phyloP scores from a whole-genome alignment of 1,284 basidiomycete genomes.

The Trichosporon sp. region DNA sequence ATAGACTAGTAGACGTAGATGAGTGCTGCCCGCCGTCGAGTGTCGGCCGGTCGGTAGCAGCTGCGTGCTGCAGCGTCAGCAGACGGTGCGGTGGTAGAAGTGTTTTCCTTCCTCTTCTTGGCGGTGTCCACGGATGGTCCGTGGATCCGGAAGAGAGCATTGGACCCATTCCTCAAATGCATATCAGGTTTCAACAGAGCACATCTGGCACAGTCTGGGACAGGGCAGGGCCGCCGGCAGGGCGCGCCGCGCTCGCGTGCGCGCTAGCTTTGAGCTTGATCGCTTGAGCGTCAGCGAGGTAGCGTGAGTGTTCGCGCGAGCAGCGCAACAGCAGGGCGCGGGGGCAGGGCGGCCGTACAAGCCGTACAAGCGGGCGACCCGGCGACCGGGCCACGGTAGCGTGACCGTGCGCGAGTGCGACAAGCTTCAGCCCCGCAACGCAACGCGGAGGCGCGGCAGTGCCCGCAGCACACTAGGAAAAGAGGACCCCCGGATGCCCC shows the following conservation, averaged over 20 bases:
- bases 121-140: background rate
- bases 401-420: background rate
- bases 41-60: background rate
- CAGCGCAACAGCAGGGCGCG: too few relatives aligned
- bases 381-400: too few relatives aligned
- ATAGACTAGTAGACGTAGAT: background rate
- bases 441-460: background rate
- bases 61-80: background rate
- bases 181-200: background rate
- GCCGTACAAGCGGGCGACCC: too few relatives aligned
- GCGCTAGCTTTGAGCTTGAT: too few relatives aligned
- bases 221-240: too few relatives aligned
- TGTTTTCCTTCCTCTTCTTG: background rate
- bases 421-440: background rate
- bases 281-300: too few relatives aligned
- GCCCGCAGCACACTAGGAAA: background rate
- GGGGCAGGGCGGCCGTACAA: too few relatives aligned
- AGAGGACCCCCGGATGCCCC: background rate
- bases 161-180: background rate
- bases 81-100: background rate
- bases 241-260: background rate
- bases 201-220: background rate
- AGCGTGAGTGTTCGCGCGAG: too few relatives aligned
- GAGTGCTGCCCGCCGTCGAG: background rate
- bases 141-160: background rate